Evolutionary conservation across 2,329 filamentous ascomycete species (phyloP).

Genomic region (Colletotrichum kahawae): DNA sequence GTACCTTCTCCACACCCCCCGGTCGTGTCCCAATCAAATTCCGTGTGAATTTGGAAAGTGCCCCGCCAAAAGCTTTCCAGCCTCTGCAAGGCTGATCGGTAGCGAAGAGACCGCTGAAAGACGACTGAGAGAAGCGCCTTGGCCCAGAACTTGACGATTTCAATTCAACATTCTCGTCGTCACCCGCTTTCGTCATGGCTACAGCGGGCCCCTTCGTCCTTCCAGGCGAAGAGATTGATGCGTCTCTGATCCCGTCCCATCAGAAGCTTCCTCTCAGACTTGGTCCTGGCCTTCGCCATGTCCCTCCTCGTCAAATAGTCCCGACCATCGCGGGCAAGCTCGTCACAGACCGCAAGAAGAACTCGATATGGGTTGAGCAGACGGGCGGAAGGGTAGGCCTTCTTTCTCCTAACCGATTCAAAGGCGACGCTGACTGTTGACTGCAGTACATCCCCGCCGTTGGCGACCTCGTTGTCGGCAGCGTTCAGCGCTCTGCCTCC

Average conservation of each 20-base stretch:
- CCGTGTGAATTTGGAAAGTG: background rate
- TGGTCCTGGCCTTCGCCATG: constrained; percentile 82
- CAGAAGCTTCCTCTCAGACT: constrained; percentile 76
- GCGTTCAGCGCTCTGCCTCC: constrained; percentile 74
- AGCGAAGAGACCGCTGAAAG: background rate
- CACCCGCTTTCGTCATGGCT: constrained; percentile 50
- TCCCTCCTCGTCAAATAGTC: constrained; percentile 76
- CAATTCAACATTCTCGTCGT: constrained; percentile 1
- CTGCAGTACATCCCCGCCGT: constrained; percentile 75
- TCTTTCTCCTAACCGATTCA: background rate
- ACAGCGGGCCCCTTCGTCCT: constrained; percentile 71
- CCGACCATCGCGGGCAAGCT: constrained; percentile 72
- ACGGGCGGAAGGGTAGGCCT: constrained; percentile 67
- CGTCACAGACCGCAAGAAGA: constrained; percentile 72
- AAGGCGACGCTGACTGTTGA: constrained; percentile 27
- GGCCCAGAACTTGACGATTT: background rate
- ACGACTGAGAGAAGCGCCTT: background rate
- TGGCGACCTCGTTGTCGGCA: constrained; percentile 90
- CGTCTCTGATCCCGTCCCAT: constrained; percentile 69
- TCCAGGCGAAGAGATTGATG: constrained; percentile 78
- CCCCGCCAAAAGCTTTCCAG: constrained; percentile 26
- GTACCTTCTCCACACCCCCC: background rate
- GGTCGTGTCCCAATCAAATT: constrained; percentile 14
- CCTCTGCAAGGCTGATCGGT: constrained; percentile 19
- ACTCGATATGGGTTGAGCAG: constrained; percentile 78